These are phyloP conservation scores for Blastobotrys aristatus DNA, from an alignment of 1,139 yeast genomes.

Conservation along the genomic window DNA sequence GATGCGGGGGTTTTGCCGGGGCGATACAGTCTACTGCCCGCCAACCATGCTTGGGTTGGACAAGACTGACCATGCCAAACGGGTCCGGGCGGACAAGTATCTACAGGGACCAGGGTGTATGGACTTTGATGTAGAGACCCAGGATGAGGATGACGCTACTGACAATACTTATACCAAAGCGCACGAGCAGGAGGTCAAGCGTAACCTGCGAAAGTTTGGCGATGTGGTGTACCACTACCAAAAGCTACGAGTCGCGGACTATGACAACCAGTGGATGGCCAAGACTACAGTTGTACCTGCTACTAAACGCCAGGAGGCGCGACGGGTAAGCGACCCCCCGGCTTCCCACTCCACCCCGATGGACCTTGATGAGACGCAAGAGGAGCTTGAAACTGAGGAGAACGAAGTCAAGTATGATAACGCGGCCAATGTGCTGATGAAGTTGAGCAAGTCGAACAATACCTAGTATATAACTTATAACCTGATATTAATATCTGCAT, in stretches of 20 bases:
- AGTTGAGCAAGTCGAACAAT: neutral
- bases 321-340: neutral
- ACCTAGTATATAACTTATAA: too few relatives aligned
- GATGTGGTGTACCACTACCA: neutral
- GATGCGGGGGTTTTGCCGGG: neutral
- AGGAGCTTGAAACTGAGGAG: too few relatives aligned
- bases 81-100: neutral
- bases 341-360: too few relatives aligned
- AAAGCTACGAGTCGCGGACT: conserved; percentile 1
- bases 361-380: too few relatives aligned
- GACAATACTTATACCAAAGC: neutral
- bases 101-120: neutral
- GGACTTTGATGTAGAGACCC: neutral
- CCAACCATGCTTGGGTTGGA: conserved; percentile 11
- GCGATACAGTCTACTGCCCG: conserved; percentile 10
- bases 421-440: neutral
- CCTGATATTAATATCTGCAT: too few relatives aligned
- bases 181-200: neutral
- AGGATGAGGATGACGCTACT: neutral
- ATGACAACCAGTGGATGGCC: neutral
- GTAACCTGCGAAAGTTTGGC: neutral
- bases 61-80: neutral
- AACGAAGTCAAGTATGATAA: neutral
- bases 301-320: neutral
- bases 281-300: neutral